These are phyloP conservation scores for Trametes cubensis DNA, from an alignment of 768 basidiomycete species.

Conservation along the genomic window DNA sequence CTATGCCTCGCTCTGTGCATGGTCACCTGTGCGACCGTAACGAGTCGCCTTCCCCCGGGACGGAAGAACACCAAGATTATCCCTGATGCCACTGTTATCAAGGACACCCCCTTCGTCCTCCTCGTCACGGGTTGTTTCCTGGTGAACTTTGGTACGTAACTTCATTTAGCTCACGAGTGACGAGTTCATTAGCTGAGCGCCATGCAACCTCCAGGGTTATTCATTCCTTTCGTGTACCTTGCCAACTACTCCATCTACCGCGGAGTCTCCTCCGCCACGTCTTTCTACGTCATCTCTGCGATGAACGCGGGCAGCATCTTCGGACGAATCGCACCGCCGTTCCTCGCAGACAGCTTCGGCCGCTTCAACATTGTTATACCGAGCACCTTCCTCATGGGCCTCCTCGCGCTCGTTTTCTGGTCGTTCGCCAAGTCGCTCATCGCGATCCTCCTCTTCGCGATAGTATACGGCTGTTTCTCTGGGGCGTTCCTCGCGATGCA, in stretches of 20 bases:
- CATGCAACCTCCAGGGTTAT: conserved; percentile 2
- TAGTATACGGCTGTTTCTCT: conserved; percentile 34
- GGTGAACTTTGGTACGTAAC: conserved; percentile 55
- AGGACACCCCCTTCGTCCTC: conserved; percentile 54
- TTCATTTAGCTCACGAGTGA: not conserved
- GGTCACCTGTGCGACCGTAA: conserved; percentile 49
- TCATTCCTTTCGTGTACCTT: conserved; percentile 38
- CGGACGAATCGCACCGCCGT: conserved; percentile 33
- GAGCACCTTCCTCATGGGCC: conserved; percentile 28
- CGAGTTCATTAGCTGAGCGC: not conserved
- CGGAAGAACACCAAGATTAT: conserved; percentile 26
- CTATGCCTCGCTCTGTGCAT: conserved; percentile 50
- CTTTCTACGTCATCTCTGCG: conserved; percentile 34
- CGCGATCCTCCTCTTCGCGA: conserved; percentile 33
- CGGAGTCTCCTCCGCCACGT: conserved; percentile 25
- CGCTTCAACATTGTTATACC: conserved; percentile 34
- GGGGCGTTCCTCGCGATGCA: conserved; percentile 28
- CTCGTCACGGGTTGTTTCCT: conserved; percentile 58
- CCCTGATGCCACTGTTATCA: conserved; percentile 37
- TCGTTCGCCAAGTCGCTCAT: conserved; percentile 27
- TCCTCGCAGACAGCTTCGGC: conserved; percentile 33
- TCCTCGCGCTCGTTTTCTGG: conserved; percentile 33
- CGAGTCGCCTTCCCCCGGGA: conserved; percentile 33
- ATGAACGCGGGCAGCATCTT: conserved; percentile 34
- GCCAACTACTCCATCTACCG: conserved; percentile 30